Conservation (phyloP, 2,329 filamentous ascomycete genomes). For the Nothomitra cinnamomea region DNA sequence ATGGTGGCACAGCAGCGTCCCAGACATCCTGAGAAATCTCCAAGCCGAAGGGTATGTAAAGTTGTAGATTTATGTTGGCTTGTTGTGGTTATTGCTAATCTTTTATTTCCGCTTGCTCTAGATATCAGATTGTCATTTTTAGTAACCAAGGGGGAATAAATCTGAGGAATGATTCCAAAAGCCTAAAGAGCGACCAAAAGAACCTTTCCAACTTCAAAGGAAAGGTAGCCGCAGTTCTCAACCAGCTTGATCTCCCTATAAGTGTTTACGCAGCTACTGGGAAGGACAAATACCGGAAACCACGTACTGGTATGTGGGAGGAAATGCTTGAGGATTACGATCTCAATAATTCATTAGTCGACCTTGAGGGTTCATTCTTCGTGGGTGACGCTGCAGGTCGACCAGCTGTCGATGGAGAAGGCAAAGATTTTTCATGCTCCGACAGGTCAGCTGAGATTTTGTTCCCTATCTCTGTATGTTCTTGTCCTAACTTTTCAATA, state of each 20-base stretch:
- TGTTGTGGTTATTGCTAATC: background rate
- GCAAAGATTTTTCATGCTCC: constrained; percentile 40
- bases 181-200: constrained; percentile 47
- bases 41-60: constrained; percentile 46
- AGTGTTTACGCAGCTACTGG: constrained; percentile 74
- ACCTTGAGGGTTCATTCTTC: constrained; percentile 59
- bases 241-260: constrained; percentile 55
- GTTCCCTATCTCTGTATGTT: background rate
- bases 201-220: constrained; percentile 67
- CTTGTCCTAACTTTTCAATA: constrained; percentile 16
- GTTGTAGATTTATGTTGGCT: background rate
- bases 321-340: constrained; percentile 44
- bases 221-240: constrained; percentile 55
- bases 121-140: constrained; percentile 60
- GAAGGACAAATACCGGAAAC: constrained; percentile 73
- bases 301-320: constrained; percentile 76
- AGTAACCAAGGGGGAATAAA: constrained; percentile 81
- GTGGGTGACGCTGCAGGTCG: constrained; percentile 66
- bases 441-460: constrained; percentile 30
- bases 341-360: constrained; percentile 39
- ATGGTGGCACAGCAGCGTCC: constrained; percentile 73
- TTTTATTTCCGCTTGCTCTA: constrained; percentile 17
- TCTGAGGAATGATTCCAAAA: constrained; percentile 56
- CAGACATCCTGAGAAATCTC: constrained; percentile 46
- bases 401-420: constrained; percentile 26